phyloP scores from a whole-genome alignment of 805 yeast genomes.

The Wickerhamomyces hampshirensis region DNA sequence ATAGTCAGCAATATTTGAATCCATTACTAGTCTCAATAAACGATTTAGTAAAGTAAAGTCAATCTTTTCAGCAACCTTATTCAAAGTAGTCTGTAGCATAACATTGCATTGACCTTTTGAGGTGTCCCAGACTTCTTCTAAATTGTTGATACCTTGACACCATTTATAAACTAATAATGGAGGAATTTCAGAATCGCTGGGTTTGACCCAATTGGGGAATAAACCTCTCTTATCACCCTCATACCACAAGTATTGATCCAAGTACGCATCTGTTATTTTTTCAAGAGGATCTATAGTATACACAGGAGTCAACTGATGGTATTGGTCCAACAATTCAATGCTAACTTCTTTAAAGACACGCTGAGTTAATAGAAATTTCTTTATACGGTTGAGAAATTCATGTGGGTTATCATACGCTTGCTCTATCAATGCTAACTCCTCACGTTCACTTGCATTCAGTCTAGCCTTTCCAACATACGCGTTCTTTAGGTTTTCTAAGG shows the following conservation, averaged over 20 bases:
- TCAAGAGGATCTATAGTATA: constrained; percentile 88
- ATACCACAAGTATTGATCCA: constrained; percentile 95
- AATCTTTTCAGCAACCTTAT: constrained; percentile 73
- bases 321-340: constrained; percentile 87
- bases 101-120: constrained; percentile 74
- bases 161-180: constrained; percentile 89
- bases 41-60: constrained; percentile 86
- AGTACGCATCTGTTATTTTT: constrained; percentile 91
- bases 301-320: constrained; percentile 78
- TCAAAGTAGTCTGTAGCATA: constrained; percentile 71
- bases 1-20: constrained; percentile 90
- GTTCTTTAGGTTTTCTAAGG: constrained; percentile 84
- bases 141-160: constrained; percentile 86
- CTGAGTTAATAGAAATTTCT: constrained; percentile 77
- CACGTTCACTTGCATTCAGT: constrained; percentile 81
- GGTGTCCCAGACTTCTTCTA: constrained; percentile 75
- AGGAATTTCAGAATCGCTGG: constrained; percentile 90
- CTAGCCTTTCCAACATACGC: constrained; percentile 70
- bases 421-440: constrained; percentile 88
- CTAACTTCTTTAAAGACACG: constrained; percentile 88
- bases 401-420: constrained; percentile 97
- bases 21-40: constrained; percentile 72
- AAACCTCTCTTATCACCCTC: constrained; percentile 83
- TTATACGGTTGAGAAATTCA: constrained; percentile 81
- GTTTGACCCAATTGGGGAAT: constrained; percentile 96